phyloP scores from a whole-genome alignment of 495 filamentous ascomycete genomes.

The Bacidia rubella region DNA sequence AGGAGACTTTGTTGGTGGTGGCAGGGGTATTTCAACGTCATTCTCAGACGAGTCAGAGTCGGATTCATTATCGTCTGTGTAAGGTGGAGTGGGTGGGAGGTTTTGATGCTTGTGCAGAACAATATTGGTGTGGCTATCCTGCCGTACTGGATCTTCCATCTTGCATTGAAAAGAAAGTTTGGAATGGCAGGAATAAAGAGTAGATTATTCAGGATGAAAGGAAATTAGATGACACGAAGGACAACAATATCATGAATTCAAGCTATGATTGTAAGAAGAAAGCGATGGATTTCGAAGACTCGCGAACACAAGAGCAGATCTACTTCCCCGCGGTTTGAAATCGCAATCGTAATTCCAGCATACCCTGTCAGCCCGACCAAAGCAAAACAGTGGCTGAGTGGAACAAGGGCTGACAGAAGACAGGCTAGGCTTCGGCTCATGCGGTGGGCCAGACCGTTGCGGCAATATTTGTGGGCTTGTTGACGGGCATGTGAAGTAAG shows the following conservation, averaged over 20 bases:
- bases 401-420: background rate
- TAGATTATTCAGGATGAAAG: no score
- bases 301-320: no score
- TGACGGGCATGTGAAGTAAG: background rate
- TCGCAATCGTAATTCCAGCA: background rate
- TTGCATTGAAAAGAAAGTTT: no score
- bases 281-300: no score
- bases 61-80: constrained; percentile 19
- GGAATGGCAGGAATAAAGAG: background rate
- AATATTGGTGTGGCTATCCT: constrained; percentile 7
- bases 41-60: constrained; percentile 19
- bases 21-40: constrained; percentile 42
- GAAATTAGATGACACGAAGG: no score
- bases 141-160: constrained; percentile 16
- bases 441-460: background rate
- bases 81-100: constrained; percentile 20
- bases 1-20: constrained; percentile 46
- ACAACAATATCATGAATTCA: no score
- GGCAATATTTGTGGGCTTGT: background rate
- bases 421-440: background rate
- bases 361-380: background rate
- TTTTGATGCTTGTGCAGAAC: constrained; percentile 15
- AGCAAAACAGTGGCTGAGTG: background rate
- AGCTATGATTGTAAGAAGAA: no score
- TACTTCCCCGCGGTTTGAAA: no score